Percentiles rank a stretch among this genome's conserved stretches.
These are phyloP conservation scores for Puya raimondii DNA, from an alignment of 176 grass and related monocot species.

Conservation along the genomic window DNA sequence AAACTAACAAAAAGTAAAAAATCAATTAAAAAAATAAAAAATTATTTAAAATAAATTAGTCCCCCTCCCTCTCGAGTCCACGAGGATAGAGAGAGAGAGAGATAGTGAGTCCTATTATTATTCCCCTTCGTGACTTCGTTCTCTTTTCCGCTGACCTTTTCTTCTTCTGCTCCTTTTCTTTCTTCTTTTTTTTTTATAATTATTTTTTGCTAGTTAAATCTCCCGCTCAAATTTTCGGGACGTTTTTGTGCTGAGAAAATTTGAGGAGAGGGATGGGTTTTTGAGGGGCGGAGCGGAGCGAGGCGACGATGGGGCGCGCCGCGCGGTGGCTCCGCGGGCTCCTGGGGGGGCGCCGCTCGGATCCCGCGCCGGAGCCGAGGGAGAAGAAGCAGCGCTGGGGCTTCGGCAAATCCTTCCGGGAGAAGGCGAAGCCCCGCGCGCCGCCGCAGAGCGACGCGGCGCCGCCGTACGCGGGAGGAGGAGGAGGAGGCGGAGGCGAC, in stretches of 20 bases:
- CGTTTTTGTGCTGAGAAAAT: not conserved
- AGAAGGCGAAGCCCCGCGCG: not conserved
- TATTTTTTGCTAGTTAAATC: not conserved
- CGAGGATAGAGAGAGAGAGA: not conserved
- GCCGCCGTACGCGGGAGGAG: not conserved
- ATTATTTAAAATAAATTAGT: too few species aligned
- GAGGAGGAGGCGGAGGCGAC: not conserved
- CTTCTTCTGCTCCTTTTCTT: not conserved
- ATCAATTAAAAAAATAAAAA: too few species aligned
- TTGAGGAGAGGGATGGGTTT: not conserved
- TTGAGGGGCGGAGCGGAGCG: not conserved
- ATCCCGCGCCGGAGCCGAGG: not conserved
- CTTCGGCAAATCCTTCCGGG: conserved; percentile 1
- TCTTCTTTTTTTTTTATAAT: not conserved
- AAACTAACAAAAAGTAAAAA: too few species aligned
- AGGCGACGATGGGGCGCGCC: not conserved
- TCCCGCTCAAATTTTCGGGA: not conserved
- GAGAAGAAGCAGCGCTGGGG: not conserved
- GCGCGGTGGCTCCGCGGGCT: not conserved
- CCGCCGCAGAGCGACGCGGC: not conserved
- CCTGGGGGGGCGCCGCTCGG: not conserved
- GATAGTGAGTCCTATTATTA: not conserved
- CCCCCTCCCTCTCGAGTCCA: too few species aligned
- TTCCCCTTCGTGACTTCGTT: not conserved
- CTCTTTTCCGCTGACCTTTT: conserved; percentile 1